phyloP scores from a whole-genome alignment of 1,139 yeast genomes.

The Sugiyamaella novakii region DNA sequence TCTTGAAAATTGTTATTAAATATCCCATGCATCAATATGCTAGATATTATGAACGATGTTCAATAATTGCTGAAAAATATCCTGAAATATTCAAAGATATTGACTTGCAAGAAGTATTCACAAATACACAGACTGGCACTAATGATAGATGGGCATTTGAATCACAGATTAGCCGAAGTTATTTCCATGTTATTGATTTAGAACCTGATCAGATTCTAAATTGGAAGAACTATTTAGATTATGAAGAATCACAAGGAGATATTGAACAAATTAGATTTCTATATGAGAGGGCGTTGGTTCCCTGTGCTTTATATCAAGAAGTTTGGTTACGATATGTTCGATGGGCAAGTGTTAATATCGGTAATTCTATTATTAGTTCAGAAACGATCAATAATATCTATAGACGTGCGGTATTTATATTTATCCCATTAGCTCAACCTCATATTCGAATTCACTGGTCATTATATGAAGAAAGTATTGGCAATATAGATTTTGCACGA shows the following conservation, averaged over 20 bases:
- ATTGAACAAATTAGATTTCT: slow-evolving; percentile 44
- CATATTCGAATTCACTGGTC: slow-evolving; percentile 42
- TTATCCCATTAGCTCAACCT: slow-evolving; percentile 41
- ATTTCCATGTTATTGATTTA: slow-evolving; percentile 51
- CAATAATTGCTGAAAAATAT: slow-evolving; percentile 30
- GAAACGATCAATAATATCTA: slow-evolving; percentile 39
- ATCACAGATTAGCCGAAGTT: slow-evolving; percentile 54
- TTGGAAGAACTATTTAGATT: slow-evolving; percentile 68
- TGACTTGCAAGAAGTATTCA: slow-evolving; percentile 50
- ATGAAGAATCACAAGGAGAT: slow-evolving; percentile 47
- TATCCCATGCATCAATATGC: slow-evolving; percentile 79
- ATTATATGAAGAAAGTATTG: slow-evolving; percentile 40
- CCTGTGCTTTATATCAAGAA: slow-evolving; percentile 55
- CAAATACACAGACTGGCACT: slow-evolving; percentile 61
- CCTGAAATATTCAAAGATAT: slow-evolving; percentile 31
- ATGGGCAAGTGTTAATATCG: slow-evolving; percentile 39
- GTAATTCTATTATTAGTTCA: slow-evolving; percentile 15
- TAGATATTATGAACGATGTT: slow-evolving; percentile 48
- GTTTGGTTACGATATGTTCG: slow-evolving; percentile 68
- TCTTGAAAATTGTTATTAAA: slow-evolving; percentile 51
- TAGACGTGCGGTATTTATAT: slow-evolving; percentile 38
- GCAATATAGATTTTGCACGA: slow-evolving; percentile 37
- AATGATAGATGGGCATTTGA: slow-evolving; percentile 69
- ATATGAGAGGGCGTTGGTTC: slow-evolving; percentile 55
- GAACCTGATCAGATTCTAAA: slow-evolving; percentile 53